phyloP scores from a whole-genome alignment of 1,284 basidiomycete species.

The Lentinula novae-zelandiae region DNA sequence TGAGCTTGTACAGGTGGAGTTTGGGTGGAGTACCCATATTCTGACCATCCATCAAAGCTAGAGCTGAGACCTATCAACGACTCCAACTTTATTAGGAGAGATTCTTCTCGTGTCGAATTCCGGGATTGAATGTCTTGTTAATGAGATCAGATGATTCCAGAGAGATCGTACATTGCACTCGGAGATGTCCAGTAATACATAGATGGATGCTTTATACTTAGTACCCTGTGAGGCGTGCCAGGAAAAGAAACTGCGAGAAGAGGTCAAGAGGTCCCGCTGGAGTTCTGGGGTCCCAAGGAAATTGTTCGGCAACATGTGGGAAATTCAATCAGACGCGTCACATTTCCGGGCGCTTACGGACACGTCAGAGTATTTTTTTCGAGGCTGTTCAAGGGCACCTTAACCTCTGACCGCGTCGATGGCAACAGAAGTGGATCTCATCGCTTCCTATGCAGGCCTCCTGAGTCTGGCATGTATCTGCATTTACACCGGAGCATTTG shows the following conservation, averaged over 20 bases:
- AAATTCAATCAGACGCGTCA: background rate
- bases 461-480: slow-evolving; percentile 56
- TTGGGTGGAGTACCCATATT: background rate
- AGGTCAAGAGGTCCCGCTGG: too few species aligned
- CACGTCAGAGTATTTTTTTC: background rate
- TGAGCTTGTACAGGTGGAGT: background rate
- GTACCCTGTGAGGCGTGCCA: background rate
- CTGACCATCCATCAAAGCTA: background rate
- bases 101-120: background rate
- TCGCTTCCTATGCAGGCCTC: slow-evolving; percentile 66
- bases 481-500: slow-evolving; percentile 65
- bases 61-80: background rate
- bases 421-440: slow-evolving; percentile 48
- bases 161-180: background rate
- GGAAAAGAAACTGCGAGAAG: background rate
- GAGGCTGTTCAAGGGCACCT: background rate
- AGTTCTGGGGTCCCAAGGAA: background rate
- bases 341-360: background rate
- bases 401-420: background rate
- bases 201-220: background rate
- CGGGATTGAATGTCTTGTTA: background rate
- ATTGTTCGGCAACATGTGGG: background rate
- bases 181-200: background rate
- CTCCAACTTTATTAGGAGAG: background rate
- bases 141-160: background rate